A percentile compares a stretch with the other conserved stretches of the same genome.
Evolutionary conservation across 1,139 yeast species (phyloP).

Genomic region (Petasospora fabianii): DNA sequence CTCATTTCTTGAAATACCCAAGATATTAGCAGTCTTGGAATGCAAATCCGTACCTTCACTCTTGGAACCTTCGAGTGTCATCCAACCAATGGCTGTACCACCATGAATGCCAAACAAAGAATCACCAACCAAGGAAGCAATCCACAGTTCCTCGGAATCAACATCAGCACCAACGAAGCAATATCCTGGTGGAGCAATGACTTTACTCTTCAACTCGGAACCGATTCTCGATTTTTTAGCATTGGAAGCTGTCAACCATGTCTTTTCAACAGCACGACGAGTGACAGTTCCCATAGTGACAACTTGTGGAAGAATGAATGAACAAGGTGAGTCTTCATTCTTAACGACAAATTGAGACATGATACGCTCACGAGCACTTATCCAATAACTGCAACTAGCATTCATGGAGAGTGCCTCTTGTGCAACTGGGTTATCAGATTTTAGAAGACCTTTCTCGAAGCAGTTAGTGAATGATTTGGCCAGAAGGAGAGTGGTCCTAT

Average conservation of each 20-base stretch:
- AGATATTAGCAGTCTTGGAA: constrained; percentile 85
- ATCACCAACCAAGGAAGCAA: constrained; percentile 93
- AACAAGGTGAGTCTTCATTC: constrained; percentile 28
- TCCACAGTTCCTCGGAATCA: constrained; percentile 98
- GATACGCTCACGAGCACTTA: constrained; percentile 82
- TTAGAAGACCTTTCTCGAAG: constrained; percentile 71
- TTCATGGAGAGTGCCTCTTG: constrained; percentile 73
- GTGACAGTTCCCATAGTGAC: constrained; percentile 97
- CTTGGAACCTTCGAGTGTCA: constrained; percentile 97
- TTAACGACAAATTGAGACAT: constrained; percentile 81
- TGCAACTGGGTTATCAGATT: constrained; percentile 72
- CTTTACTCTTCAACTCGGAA: constrained; percentile 84
- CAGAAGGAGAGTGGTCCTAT: constrained; percentile 74
- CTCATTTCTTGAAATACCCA: constrained; percentile 86
- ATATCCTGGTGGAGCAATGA: constrained; percentile 86
- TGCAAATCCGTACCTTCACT: constrained; percentile 89
- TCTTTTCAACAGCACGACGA: constrained; percentile 92
- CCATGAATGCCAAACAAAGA: constrained; percentile 88
- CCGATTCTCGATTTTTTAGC: constrained; percentile 85
- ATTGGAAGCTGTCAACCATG: constrained; percentile 97
- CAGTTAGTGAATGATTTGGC: constrained; percentile 69
- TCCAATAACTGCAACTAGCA: constrained; percentile 88
- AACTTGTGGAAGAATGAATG: constrained; percentile 73
- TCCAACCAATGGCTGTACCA: constrained; percentile 97
- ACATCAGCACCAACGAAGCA: constrained; percentile 97